Percentiles rank a stretch among this genome's conserved stretches.
These are phyloP conservation scores for Pleurotus citrinopileatus DNA, from an alignment of 768 basidiomycete genomes.

Conservation along the genomic window DNA sequence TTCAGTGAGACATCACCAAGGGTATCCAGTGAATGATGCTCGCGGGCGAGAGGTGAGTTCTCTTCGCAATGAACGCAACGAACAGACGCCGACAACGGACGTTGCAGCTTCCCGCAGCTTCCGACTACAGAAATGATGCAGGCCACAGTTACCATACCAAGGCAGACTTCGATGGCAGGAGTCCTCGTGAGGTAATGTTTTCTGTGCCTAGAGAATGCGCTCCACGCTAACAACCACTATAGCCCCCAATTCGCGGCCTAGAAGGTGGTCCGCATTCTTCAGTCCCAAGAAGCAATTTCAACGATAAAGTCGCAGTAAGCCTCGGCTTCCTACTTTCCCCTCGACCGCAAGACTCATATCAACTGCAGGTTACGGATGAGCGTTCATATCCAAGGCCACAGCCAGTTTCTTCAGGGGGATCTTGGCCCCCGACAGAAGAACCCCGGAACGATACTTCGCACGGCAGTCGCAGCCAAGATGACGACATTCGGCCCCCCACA, in stretches of 20 bases:
- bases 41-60: too few species aligned
- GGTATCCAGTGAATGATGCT: too few species aligned
- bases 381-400: background rate
- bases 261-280: background rate
- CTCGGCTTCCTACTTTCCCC: too few species aligned
- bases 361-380: too few species aligned
- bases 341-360: too few species aligned
- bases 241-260: background rate
- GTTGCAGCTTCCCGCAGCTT: background rate
- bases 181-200: background rate
- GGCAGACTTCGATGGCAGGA: background rate
- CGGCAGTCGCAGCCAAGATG: conserved; percentile 7
- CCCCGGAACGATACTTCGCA: conserved; percentile 14
- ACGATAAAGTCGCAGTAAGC: too few species aligned
- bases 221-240: background rate
- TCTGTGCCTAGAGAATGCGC: background rate
- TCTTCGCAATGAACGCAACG: too few species aligned
- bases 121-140: background rate
- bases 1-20: too few species aligned
- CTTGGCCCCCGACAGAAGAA: conserved; percentile 21
- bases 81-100: too few species aligned
- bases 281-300: background rate
- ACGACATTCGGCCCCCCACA: conserved; percentile 17
- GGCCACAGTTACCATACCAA: background rate
- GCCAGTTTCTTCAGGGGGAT: conserved; percentile 14